Evolutionary conservation across 202 grass and related monocot species (phyloP), one percentile per base, ranked within the genome.

Genomic region (Carex sylvatica): DNA sequence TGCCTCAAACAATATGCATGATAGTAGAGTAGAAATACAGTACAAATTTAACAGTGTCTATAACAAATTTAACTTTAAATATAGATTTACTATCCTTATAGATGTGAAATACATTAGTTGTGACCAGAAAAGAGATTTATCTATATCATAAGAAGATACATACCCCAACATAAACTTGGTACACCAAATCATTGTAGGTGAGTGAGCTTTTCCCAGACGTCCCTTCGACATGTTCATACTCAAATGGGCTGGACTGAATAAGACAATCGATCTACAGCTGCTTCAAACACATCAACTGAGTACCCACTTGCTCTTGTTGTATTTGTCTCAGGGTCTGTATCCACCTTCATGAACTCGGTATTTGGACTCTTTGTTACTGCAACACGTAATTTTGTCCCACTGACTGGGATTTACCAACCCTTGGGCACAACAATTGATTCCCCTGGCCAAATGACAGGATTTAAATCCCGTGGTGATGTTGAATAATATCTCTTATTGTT

Each of bases 231-330:
- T 82, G 70, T 14, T 73, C 35, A 60, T 88, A 97, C 11, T 26
- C 3, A 59, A 89, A 94, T 1, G 0, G 8, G n/a, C n/a, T n/a
- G n/a, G 22, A 97, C 85, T 2, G 70, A 61, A 15, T 92, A 94
- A 0, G 88, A 53, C 22, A 97, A 74, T 0, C 19, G 22, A 10
- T 28, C 4, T 63, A 94, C 81, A 51, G 90, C 95, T 10, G 36
- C 82, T 13, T 91, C 59, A 83, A 97, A 97, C 46, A 97, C 87
- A 5, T 97, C 88, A 61, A 97, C 79, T 88, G 90, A 89, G 78
- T 87, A 94, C 2, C 94, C 94, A 2, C 11, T 49, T 49, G 46
- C 46, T 49, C 46, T 49, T 49, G 46, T 49, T 12, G 46, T 3
- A 49, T 49, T 13, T 49, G 46, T 49, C 2, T 49, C 46, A 13